Evolutionary conservation across 1,284 basidiomycete species (phyloP).

Genomic region (Bjerkandera adusta): DNA sequence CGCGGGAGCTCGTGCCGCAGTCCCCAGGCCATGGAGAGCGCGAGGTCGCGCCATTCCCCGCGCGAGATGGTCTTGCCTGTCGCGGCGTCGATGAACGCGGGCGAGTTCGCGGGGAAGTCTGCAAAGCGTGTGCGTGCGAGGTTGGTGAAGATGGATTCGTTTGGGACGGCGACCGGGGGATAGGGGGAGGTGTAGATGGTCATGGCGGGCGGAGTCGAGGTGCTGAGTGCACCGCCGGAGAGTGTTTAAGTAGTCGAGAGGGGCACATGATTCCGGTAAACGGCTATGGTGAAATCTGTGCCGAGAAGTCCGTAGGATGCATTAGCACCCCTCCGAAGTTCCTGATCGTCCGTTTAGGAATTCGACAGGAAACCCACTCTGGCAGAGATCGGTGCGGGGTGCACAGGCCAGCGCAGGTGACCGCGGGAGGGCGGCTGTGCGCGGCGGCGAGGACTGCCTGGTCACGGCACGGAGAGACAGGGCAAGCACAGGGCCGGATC

Average conservation of each 20-base stretch:
- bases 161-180: constrained; percentile 23
- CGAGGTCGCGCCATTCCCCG: constrained; percentile 49
- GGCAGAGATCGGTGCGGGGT: too few relatives aligned
- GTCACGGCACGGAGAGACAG: too few relatives aligned
- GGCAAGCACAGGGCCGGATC: too few relatives aligned
- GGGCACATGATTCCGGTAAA: neutral
- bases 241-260: neutral
- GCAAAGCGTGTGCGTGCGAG: constrained; percentile 21
- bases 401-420: too few relatives aligned
- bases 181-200: constrained; percentile 27
- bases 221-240: too few relatives aligned
- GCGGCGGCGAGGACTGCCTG: too few relatives aligned
- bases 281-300: neutral
- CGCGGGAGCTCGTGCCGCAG: constrained; percentile 37
- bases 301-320: too few relatives aligned
- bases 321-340: too few relatives aligned
- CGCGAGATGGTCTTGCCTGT: constrained; percentile 59
- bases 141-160: constrained; percentile 28
- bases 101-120: constrained; percentile 17
- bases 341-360: too few relatives aligned
- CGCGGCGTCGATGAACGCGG: constrained; percentile 68
- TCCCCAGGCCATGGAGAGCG: constrained; percentile 55
- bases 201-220: constrained; percentile 12
- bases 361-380: too few relatives aligned
- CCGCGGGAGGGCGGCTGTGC: too few relatives aligned